Evolutionary conservation across 768 basidiomycete genomes (phyloP), one percentile per base, ranked within the genome.

Genomic region (Nidularia sp.): DNA sequence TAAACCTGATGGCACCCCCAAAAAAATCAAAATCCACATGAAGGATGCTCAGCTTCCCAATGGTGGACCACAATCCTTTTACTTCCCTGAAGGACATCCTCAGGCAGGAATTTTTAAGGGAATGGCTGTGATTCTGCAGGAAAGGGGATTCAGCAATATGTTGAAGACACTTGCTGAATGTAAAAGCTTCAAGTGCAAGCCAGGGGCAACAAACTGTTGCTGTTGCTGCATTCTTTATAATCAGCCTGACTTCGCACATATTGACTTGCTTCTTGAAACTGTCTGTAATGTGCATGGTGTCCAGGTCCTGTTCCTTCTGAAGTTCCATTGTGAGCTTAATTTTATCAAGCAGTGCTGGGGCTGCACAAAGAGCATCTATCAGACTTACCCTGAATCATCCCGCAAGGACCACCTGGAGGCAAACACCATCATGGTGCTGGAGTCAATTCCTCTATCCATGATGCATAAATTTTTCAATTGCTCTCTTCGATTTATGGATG

Each of bases 181-280:
- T 55, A 63, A 7, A 8, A n/a, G 74, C 61, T 60, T 60, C 47
- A 6, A 39, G 25, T 39, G n/a, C 36, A 39, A 39, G 36, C 36
- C n/a, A 39, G n/a, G 8, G 7, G 36, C n/a, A 39, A 54, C 42
- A 2, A 43, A 51, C 31, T 74, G 73, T 56, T 76, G 73, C 57
- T 66, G 62, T 49, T 62, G 65, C 1, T 51, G 66, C 3, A 53
- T 73, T 2, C 68, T 78, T 0, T 75, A 62, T 60, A 68, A 67
- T 39, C 55, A 79, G 46, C 70, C 70, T 4, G 74, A 80, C 54
- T 79, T 78, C 56, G 58, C 53, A 18, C 49, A 66, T 43, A 60
- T 65, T 2, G 53, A 66, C 46, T 70, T 69, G 0, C 42, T 62
- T 15, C 59, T 78, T 0, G 65, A 78, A 53, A 50, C 33, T 1